Base-by-base conservation (phyloP, 106 monocot species). In the Acorus gramineus region DNA sequence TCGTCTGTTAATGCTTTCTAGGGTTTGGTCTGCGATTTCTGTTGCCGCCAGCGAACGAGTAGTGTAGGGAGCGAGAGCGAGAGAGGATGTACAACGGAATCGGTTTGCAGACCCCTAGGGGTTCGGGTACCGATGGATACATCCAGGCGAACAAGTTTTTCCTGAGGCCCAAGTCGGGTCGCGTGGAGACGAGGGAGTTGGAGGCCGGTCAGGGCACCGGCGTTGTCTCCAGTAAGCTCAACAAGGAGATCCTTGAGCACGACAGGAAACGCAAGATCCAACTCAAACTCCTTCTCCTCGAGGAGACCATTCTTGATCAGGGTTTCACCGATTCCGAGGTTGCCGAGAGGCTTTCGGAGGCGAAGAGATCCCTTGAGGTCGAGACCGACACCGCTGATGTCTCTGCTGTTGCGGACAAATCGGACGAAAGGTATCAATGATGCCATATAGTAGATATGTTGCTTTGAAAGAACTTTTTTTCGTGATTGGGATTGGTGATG, bases 81-180 rank as follows among this genome's bases (percentile, higher is more conserved):
- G 9, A 11, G 52, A 8, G 42, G 46, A 96, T 96, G 96, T 96
- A 96, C 70, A 96, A 96, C 87, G 96, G 90, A 7, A 96, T 96
- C 74, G 96, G 96, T 4, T 78, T 96, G 8, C 90, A 85, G 74
- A 96, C 96, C 45, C 73, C 96, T 2, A 65, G 96, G 52, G 96
- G 96, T 2, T 96, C 96, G 12, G 96, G 96, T 7, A 96, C 96
- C 58, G 90, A 96, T 44, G 96, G 96, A 45, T 96, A 96, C 79
- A 74, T 91, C 46, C 96, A 96, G 70, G 76, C 80, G 49, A 96
- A 91, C 82, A 96, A 91, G 68, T 96, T 96, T 71, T 91, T 96
- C 68, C 74, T 96, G 42, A 87, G 59, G 71, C 80, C 90, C 45
- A 67, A 71, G 5, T 5, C 69, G 13, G 56, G 52, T 2, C 42